phyloP scores from a whole-genome alignment of 352 stramenopile species.

The Phytophthora brassicae region DNA sequence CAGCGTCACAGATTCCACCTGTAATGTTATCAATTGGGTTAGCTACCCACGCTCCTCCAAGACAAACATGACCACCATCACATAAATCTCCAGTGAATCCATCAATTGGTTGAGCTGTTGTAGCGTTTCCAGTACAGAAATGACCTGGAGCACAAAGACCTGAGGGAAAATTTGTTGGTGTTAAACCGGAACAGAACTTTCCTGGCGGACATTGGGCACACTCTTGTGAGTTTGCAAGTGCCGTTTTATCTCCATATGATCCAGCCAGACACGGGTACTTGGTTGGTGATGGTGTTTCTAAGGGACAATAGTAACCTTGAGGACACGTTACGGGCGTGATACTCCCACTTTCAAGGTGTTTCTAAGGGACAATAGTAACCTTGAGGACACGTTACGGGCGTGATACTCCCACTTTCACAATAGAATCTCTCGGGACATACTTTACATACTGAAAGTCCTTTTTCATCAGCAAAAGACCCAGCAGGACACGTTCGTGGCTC shows the following conservation, averaged over 20 bases:
- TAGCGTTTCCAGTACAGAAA: conserved; percentile 62
- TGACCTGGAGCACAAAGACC: conserved; percentile 64
- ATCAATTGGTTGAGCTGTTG: conserved; percentile 42
- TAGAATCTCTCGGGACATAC: conserved; percentile 75
- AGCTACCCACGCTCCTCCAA: conserved; percentile 53
- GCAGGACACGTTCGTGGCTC: conserved; percentile 55
- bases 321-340: no score
- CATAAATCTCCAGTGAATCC: conserved; percentile 51
- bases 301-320: conserved; percentile 77
- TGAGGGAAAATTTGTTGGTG: conserved; percentile 52
- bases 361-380: conserved; percentile 80
- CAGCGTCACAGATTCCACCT: conserved; percentile 54
- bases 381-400: conserved; percentile 59
- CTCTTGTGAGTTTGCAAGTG: conserved; percentile 41
- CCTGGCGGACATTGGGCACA: conserved; percentile 66
- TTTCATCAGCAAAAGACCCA: conserved; percentile 67
- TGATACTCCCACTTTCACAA: conserved; percentile 49
- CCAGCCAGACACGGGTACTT: conserved; percentile 63
- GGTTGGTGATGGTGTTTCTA: conserved; percentile 41
- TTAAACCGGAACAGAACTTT: conserved; percentile 73
- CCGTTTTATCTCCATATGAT: conserved; percentile 53
- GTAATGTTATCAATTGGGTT: conserved; percentile 57
- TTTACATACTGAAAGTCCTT: conserved; percentile 59
- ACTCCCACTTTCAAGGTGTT: no score
- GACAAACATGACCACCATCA: conserved; percentile 57